Evolutionary conservation across 2,329 filamentous ascomycete species (phyloP), one percentile per base, ranked within the genome.

Genomic region (Neonectria magnoliae): DNA sequence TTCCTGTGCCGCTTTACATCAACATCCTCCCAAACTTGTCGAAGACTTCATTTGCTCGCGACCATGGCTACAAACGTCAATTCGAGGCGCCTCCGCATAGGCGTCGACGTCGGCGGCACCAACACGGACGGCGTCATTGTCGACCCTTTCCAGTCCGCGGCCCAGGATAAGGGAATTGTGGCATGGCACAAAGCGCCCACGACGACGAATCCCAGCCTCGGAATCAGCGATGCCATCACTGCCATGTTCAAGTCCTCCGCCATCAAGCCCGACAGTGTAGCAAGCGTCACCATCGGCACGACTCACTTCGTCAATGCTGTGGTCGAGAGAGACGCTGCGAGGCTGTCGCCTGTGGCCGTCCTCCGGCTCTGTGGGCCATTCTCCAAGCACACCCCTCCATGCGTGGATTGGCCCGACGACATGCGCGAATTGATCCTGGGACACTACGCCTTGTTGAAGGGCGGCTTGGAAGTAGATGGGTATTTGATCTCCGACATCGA

Each of bases 291-390:
- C 2, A 85, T 87, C 65, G 85, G 85, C 57, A 86, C 83, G 1
- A 88, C 86, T 1, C 85, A 88, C 64, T 88, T 88, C 68, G 81
- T 88, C 69, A 89, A 88, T 64, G 86, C 86, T 9, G 83, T 88
- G 3, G 79, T 88, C 1, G 85, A 88, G 72, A 78, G 82, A 47
- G 85, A 88, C 64, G 78, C 77, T 8, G 71, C 79, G 1, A 80
- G 84, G 2, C 74, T 88, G 3, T 80, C 81, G 14, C 78, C 75
- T 5, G 85, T 88, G 5, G 87, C 85, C 2, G 85, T 88, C 2
- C 70, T 89, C 16, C 81, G 87, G 6, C 80, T 88, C 5, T 86
- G 83, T 47, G 84, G 85, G 0, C 83, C 84, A 0, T 88, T 85
- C 65, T 83, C 83, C 3, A 82, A 84, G 60, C 81, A 85, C 53